Conservation (phyloP, 768 basidiomycete species). For the Serendipita indica region DNA sequence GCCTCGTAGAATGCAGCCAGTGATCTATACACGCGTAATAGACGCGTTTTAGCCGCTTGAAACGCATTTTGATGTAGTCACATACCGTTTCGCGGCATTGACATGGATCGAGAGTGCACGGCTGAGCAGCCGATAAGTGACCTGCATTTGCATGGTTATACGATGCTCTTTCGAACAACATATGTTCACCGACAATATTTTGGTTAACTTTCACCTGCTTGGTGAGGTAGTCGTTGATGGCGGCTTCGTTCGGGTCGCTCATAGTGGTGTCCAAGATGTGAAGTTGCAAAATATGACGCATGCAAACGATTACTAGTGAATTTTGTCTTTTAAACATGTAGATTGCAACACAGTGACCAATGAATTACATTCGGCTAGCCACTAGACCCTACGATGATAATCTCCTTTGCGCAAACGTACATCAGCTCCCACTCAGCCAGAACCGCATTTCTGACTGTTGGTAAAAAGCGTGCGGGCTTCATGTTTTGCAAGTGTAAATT, state of each 20-base stretch:
- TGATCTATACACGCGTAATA: constrained; percentile 31
- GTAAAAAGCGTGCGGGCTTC: constrained; percentile 99
- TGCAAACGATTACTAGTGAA: no score
- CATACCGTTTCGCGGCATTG: constrained; percentile 68
- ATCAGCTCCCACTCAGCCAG: constrained; percentile 83
- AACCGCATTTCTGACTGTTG: constrained; percentile 48
- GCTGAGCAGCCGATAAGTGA: constrained; percentile 67
- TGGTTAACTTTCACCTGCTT: constrained; percentile 34
- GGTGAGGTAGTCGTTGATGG: constrained; percentile 26
- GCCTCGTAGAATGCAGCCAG: constrained; percentile 43
- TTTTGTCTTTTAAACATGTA: no score
- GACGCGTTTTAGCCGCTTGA: background rate
- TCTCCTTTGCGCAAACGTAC: constrained; percentile 21
- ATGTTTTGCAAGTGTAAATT: constrained; percentile 51
- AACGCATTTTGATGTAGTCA: no score
- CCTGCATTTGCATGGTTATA: constrained; percentile 27
- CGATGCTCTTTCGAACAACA: background rate
- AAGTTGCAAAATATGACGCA: background rate
- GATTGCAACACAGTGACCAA: background rate
- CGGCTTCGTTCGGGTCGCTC: background rate
- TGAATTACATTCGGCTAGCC: background rate
- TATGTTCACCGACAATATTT: constrained; percentile 26
- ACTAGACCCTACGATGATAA: background rate
- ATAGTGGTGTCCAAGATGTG: background rate
- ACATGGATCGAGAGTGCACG: constrained; percentile 57